Conservation (phyloP, 192 early-diverging fungal species). For the Coemansia sp. region DNA sequence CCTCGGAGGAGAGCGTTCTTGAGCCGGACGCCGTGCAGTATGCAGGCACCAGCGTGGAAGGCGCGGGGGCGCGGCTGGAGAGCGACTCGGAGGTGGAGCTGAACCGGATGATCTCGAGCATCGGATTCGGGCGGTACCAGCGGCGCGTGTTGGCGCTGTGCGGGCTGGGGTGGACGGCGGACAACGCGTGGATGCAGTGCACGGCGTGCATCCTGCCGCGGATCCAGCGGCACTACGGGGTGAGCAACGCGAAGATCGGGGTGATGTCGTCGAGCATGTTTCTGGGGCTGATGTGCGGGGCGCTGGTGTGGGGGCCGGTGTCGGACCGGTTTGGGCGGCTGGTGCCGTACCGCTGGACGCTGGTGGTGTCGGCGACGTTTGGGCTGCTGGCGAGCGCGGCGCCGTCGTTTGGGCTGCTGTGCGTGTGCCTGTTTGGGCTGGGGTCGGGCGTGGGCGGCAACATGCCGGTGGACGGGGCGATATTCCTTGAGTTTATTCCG, state of each 20-base stretch:
- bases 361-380: slow-evolving; percentile 67
- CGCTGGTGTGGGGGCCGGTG: slow-evolving; percentile 75
- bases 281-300: slow-evolving; percentile 77
- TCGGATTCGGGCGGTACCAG: slow-evolving; percentile 73
- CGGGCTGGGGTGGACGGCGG: slow-evolving; percentile 82
- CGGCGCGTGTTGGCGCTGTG: slow-evolving; percentile 58
- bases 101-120: slow-evolving; percentile 60
- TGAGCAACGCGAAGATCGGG: slow-evolving; percentile 64
- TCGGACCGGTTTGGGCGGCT: slow-evolving; percentile 71
- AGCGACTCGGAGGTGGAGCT: slow-evolving; percentile 50
- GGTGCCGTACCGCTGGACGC: slow-evolving; percentile 70
- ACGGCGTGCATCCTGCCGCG: slow-evolving; percentile 69
- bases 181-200: slow-evolving; percentile 76
- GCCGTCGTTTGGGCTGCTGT: slow-evolving; percentile 60
- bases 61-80: too few relatives aligned
- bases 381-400: slow-evolving; percentile 66
- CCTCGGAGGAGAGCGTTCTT: too few relatives aligned
- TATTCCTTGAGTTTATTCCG: slow-evolving; percentile 85
- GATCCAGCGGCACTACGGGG: slow-evolving; percentile 68
- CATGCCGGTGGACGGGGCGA: slow-evolving; percentile 66
- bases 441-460: slow-evolving; percentile 71
- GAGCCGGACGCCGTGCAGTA: too few relatives aligned
- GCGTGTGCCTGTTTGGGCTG: slow-evolving; percentile 60
- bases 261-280: slow-evolving; percentile 66
- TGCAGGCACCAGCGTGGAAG: too few relatives aligned